phyloP scores from a whole-genome alignment of 352 stramenopile species.

The Peronospora farinosa region DNA sequence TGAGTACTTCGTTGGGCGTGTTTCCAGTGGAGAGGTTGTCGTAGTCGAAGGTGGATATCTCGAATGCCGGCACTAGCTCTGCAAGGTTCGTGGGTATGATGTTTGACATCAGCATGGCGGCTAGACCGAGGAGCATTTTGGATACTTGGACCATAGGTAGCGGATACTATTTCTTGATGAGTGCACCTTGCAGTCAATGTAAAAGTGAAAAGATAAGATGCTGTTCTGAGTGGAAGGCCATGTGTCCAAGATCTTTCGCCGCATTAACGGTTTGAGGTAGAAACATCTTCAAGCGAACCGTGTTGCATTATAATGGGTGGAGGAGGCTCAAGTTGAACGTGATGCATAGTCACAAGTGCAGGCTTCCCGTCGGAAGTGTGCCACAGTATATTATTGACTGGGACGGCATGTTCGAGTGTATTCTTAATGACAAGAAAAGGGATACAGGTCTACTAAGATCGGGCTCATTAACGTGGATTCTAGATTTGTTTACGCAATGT shows the following conservation, averaged over 20 bases:
- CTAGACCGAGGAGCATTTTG: constrained; percentile 21
- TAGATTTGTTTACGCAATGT: no score
- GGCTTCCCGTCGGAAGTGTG: no score
- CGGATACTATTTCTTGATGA: constrained; percentile 8
- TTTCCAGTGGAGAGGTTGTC: constrained; percentile 26
- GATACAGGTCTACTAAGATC: no score
- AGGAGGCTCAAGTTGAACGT: neutral
- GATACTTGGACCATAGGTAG: constrained; percentile 22
- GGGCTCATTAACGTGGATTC: no score
- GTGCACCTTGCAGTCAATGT: constrained; percentile 15
- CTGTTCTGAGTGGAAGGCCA: neutral
- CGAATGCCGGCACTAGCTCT: constrained; percentile 33
- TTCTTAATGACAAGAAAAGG: no score
- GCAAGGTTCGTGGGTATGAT: constrained; percentile 13
- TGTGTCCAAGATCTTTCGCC: neutral
- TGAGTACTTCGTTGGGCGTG: constrained; percentile 36
- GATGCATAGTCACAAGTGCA: no score
- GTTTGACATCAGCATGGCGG: constrained; percentile 10
- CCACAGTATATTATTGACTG: no score
- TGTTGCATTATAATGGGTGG: neutral
- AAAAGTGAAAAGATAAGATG: constrained; percentile 18
- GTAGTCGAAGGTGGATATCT: constrained; percentile 55
- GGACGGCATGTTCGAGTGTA: no score
- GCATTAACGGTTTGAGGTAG: neutral
- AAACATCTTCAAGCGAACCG: neutral